Percentiles rank a stretch among this genome's conserved stretches.
These are phyloP conservation scores for Clitopilus passeckerianus DNA, from an alignment of 768 basidiomycete species.

Conservation along the genomic window DNA sequence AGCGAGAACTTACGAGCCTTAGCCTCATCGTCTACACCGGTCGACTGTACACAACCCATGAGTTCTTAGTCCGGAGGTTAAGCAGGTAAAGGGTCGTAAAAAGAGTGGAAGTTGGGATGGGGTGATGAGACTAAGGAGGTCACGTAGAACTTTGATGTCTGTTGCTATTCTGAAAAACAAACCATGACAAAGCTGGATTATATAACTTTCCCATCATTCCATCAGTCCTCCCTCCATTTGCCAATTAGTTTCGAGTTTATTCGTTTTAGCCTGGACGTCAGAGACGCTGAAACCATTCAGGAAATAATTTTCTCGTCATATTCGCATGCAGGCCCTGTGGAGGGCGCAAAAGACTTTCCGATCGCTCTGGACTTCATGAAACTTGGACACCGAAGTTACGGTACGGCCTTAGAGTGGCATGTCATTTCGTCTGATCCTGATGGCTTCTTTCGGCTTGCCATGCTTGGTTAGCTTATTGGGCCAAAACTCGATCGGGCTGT, in stretches of 20 bases:
- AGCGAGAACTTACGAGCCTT: constrained; percentile 63
- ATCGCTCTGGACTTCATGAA: not conserved
- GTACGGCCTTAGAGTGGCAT: not conserved
- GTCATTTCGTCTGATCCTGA: not conserved
- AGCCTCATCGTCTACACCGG: constrained; percentile 71
- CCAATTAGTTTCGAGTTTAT: not conserved
- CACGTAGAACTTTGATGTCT: constrained; percentile 2
- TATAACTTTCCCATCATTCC: not conserved
- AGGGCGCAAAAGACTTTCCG: not conserved
- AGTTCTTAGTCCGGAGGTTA: constrained; percentile 2
- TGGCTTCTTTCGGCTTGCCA: not conserved
- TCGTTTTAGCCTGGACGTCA: not conserved
- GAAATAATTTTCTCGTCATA: not conserved
- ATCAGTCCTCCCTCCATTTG: not conserved
- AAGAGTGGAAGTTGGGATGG: constrained; percentile 5
- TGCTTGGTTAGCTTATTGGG: not conserved
- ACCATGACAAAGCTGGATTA: not conserved
- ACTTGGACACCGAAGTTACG: not conserved
- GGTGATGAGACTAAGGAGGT: constrained; percentile 2
- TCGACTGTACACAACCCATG: constrained; percentile 76
- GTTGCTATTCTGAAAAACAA: constrained; percentile 1
- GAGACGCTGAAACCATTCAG: not conserved
- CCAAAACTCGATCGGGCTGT: too few species aligned
- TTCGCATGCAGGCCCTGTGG: too few species aligned
- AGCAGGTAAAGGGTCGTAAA: not conserved